phyloP scores from a whole-genome alignment of 805 yeast genomes.

The Candida dendrica region DNA sequence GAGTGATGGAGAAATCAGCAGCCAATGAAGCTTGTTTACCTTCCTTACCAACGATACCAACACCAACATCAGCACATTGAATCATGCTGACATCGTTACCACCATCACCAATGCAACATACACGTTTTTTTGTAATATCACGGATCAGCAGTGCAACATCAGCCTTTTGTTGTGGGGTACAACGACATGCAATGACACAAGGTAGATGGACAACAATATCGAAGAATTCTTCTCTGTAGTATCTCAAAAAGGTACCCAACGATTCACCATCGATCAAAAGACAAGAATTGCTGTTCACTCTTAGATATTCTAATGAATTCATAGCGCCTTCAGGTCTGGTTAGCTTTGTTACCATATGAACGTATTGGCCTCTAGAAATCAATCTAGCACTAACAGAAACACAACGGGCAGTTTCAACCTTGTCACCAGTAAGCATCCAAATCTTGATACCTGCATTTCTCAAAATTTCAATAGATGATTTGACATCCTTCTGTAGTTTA shows the following conservation, averaged over 20 bases:
- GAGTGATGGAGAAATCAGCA: constrained; percentile 92
- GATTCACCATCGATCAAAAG: constrained; percentile 93
- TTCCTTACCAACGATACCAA: constrained; percentile 97
- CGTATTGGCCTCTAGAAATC: constrained; percentile 88
- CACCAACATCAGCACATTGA: constrained; percentile 97
- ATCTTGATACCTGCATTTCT: constrained; percentile 96
- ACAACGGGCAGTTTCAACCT: constrained; percentile 96
- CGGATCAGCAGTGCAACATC: constrained; percentile 83
- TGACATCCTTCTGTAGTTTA: constrained; percentile 84
- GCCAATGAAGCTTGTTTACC: constrained; percentile 97
- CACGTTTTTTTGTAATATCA: constrained; percentile 75
- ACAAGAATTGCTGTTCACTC: constrained; percentile 54
- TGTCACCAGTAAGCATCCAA: constrained; percentile 99
- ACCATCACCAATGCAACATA: constrained; percentile 98
- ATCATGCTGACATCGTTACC: constrained; percentile 99
- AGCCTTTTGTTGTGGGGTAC: constrained; percentile 98
- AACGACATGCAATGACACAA: constrained; percentile 95
- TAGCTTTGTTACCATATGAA: constrained; percentile 75
- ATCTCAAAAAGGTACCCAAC: constrained; percentile 56
- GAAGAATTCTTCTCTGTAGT: constrained; percentile 67
- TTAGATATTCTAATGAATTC: constrained; percentile 66
- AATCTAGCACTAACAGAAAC: constrained; percentile 94
- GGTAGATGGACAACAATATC: constrained; percentile 73
- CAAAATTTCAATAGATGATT: constrained; percentile 82
- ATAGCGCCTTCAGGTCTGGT: constrained; percentile 54